Conservation (phyloP, 148 eudicot genomes). For the Rhododendron simsii region DNA sequence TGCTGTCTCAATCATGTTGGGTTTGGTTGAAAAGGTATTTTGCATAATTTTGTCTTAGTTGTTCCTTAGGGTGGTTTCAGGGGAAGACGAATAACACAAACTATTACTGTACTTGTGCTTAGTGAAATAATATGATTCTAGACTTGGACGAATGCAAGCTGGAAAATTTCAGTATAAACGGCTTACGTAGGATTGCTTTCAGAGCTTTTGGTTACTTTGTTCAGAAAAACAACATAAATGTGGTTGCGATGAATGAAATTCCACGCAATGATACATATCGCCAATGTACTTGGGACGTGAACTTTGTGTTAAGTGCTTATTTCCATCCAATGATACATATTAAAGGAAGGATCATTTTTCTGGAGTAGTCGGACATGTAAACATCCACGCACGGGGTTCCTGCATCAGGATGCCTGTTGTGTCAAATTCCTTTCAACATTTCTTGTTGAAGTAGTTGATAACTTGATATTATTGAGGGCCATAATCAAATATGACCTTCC, state of each 20-base stretch:
- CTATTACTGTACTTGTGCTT: no score
- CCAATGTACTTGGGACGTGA: not conserved
- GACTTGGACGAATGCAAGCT: not conserved
- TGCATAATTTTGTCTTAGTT: no score
- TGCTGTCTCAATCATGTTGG: conserved; percentile 48
- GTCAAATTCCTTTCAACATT: not conserved
- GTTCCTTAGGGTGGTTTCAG: not conserved
- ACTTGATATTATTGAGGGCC: not conserved
- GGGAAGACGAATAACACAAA: no score
- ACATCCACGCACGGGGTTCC: not conserved
- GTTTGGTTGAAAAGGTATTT: conserved; percentile 67
- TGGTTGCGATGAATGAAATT: not conserved
- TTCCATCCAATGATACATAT: not conserved
- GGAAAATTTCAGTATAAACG: not conserved
- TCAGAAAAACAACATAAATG: not conserved
- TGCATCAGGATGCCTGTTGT: not conserved
- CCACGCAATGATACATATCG: not conserved
- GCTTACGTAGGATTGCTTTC: not conserved
- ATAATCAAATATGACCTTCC: not conserved
- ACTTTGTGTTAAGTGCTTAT: not conserved
- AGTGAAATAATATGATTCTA: not conserved
- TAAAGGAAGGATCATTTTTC: not conserved
- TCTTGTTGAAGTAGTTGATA: no score
- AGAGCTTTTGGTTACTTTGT: not conserved
- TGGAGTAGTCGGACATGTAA: not conserved